A percentile compares a stretch with the other conserved stretches of the same genome.
phyloP scores from a whole-genome alignment of 257 asterid species.

The Pogostemon cablin region DNA sequence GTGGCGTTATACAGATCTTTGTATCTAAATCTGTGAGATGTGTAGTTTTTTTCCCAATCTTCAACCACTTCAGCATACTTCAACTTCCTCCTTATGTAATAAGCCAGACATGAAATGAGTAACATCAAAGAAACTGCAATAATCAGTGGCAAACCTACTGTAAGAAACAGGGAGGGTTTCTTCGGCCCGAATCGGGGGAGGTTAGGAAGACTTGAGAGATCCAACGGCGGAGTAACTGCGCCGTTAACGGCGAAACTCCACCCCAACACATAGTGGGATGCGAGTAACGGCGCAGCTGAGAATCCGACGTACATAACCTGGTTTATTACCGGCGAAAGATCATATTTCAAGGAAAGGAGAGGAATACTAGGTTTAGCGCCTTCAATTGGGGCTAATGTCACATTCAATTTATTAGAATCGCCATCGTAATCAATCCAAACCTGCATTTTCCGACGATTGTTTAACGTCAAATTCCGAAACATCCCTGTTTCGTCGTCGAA shows the following conservation, averaged over 20 bases:
- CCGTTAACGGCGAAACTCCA: constrained; percentile 57
- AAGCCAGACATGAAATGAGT: constrained; percentile 9
- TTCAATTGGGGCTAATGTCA: constrained; percentile 49
- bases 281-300: constrained; percentile 50
- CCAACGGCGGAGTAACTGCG: constrained; percentile 43
- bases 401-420: constrained; percentile 30
- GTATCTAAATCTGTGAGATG: constrained; percentile 62
- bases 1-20: constrained; percentile 66
- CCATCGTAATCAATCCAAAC: constrained; percentile 64
- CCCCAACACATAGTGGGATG: constrained; percentile 60
- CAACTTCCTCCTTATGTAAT: constrained; percentile 37
- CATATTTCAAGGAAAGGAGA: constrained; percentile 34
- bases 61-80: constrained; percentile 61
- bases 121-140: not conserved
- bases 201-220: constrained; percentile 51
- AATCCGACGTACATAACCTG: constrained; percentile 62
- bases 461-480: constrained; percentile 47
- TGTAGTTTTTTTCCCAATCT: constrained; percentile 61
- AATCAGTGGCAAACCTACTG: constrained; percentile 45
- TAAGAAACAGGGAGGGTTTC: constrained; percentile 33
- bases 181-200: constrained; percentile 56
- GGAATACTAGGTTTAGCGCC: constrained; percentile 48
- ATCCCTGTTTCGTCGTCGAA: constrained; percentile 29
- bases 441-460: constrained; percentile 49
- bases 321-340: constrained; percentile 48